These are phyloP conservation scores for Geotrichum europaeum DNA, from an alignment of 1,139 yeast species.

Conservation along the genomic window DNA sequence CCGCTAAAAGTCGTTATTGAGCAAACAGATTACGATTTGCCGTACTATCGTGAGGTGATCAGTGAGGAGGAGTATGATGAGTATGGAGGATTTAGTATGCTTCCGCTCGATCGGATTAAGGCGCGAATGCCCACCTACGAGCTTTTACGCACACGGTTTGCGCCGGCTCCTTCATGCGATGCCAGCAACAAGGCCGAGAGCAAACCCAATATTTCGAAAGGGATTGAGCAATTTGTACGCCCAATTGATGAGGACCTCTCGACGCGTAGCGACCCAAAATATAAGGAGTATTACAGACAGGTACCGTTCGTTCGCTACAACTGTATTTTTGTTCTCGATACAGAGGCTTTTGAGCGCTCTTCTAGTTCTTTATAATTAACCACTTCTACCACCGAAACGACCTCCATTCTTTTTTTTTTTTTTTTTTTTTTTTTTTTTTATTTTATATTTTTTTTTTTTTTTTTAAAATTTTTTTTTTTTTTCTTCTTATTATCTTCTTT, in stretches of 20 bases:
- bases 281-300: neutral
- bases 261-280: neutral
- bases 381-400: neutral
- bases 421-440: neutral
- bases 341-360: neutral
- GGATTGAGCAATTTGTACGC: neutral
- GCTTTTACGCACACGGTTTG: constrained; percentile 1
- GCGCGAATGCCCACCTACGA: neutral
- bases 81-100: constrained; percentile 8
- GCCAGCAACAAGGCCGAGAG: neutral
- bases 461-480: neutral
- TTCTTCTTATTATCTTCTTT: constrained; percentile 1
- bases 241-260: neutral
- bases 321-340: constrained; percentile 3
- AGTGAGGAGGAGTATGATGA: constrained; percentile 10
- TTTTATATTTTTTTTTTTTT: neutral
- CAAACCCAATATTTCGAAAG: neutral
- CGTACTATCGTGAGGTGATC: neutral
- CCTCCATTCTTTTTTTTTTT: neutral
- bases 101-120: constrained; percentile 3
- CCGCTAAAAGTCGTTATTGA: neutral
- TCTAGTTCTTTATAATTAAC: neutral
- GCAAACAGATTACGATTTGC: constrained; percentile 4
- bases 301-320: constrained; percentile 1
- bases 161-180: neutral